phyloP scores from a whole-genome alignment of 2,329 filamentous ascomycete species.

The Alternaria hordeiaustralica region DNA sequence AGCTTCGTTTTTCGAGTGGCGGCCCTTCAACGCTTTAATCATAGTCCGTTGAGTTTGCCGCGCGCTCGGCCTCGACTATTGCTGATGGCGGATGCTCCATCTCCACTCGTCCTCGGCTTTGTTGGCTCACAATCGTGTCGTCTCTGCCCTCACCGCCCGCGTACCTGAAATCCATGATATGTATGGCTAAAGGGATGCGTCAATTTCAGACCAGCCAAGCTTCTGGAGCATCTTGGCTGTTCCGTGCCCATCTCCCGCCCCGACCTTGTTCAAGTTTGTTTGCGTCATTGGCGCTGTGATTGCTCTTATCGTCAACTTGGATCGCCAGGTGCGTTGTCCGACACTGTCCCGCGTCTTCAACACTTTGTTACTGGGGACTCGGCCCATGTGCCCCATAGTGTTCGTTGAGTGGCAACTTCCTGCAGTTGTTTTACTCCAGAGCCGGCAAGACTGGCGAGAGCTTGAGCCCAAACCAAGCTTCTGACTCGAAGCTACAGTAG shows the following conservation, averaged over 20 bases:
- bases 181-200: conserved; percentile 9
- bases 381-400: not conserved
- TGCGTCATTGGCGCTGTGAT: conserved; percentile 8
- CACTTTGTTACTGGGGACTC: not conserved
- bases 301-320: not conserved
- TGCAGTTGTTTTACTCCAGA: not conserved
- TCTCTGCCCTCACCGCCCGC: not conserved
- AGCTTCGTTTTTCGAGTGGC: conserved; percentile 8
- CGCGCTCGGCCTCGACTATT: conserved; percentile 19
- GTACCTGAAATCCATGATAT: conserved; percentile 12
- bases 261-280: not conserved
- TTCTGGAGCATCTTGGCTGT: conserved; percentile 18
- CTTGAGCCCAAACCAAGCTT: conserved; percentile 1
- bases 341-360: not conserved
- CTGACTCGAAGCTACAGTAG: not conserved
- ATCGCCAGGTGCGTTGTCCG: not conserved
- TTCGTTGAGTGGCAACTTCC: not conserved
- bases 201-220: conserved; percentile 16
- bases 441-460: not conserved
- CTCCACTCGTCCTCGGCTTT: conserved; percentile 8
- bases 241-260: conserved; percentile 9
- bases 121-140: not conserved
- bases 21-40: not conserved
- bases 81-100: not conserved
- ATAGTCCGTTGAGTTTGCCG: not conserved